Base-by-base conservation (phyloP, 1,139 yeast genomes). In the Ogataea hybrid region DNA sequence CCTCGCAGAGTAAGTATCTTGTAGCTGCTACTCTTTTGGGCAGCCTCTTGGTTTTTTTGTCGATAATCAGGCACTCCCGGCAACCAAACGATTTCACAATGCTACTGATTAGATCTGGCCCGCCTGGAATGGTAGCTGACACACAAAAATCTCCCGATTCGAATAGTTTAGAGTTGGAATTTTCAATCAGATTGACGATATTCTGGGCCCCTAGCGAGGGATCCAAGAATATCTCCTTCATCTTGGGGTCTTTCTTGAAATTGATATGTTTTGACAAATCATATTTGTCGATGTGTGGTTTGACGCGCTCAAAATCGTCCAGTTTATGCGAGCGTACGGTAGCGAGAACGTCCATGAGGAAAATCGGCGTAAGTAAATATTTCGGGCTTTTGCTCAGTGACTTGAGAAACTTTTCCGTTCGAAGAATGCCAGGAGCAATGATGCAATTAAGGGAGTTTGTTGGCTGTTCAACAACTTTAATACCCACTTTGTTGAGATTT, bases 331-430 rank as follows among this genome's bases (percentile, higher is more conserved):
- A 54, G 20, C 64, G 67, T 37, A 61, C 46, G 1, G 61, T 56
- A 10, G 64, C 67, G 21, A 77, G 50, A 0, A 77, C 66, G 33
- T 73, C 77, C 11, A 58, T 55, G 17, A 77, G 51, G 46, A 69
- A 76, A n/a, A 59, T 56, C 0, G 81, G 81, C 43, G 75, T 77
- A 2, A 77, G 51, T 14, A 82, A 70, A 16, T 57, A 53, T 21
- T 61, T 56, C n/a, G 68, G 67, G 2, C 63, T 66, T 6, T 51
- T 50, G 2, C 76, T 67, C 42, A 76, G 52, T 1, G 75, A 67
- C 25, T 67, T 62, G 27, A 92, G 69, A 57, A 90, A 90, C 63
- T 92, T 92, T 46, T 85, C 95, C 0, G 97, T 92, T 50, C 97
- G 73, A 53, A 84, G 62, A 10, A 84, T 72, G 48, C 80, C 79